Conservation (phyloP, 2,329 filamentous ascomycete species). For the Tolypocladium tundrense region DNA sequence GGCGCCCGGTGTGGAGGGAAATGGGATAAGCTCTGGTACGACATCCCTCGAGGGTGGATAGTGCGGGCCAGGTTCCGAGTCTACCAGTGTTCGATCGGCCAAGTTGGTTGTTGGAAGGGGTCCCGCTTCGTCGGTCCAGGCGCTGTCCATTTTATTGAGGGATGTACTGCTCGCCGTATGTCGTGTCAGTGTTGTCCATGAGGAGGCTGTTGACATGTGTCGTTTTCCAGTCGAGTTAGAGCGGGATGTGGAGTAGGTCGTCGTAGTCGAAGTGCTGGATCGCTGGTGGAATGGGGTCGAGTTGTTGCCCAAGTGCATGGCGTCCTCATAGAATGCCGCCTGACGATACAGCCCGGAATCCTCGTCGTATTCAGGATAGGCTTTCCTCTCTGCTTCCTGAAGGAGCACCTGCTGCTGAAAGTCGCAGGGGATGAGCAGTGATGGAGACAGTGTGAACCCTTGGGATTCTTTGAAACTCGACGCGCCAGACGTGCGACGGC, state of each 20-base stretch:
- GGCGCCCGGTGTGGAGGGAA: slow-evolving; percentile 12
- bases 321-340: slow-evolving; percentile 9
- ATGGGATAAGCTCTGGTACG: slow-evolving; percentile 23
- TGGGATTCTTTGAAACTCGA: slow-evolving; percentile 50
- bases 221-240: slow-evolving; percentile 39
- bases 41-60: slow-evolving; percentile 15
- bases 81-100: slow-evolving; percentile 8
- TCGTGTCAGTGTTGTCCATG: slow-evolving; percentile 42
- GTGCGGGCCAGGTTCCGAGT: slow-evolving; percentile 7
- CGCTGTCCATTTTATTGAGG: slow-evolving; percentile 22
- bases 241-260: slow-evolving; percentile 35
- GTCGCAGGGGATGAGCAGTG: slow-evolving; percentile 51
- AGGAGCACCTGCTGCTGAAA: slow-evolving; percentile 44
- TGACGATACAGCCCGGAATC: slow-evolving; percentile 6
- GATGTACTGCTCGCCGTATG: slow-evolving; percentile 43
- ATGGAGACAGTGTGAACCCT: slow-evolving; percentile 49
- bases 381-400: slow-evolving; percentile 15
- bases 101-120: slow-evolving; percentile 16
- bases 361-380: slow-evolving; percentile 23
- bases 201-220: slow-evolving; percentile 43
- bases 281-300: slow-evolving; percentile 25
- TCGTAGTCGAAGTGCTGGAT: slow-evolving; percentile 45
- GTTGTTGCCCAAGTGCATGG: slow-evolving; percentile 9
- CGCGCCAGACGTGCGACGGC: slow-evolving; percentile 33
- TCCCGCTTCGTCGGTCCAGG: slow-evolving; percentile 21